Conservation (phyloP, 345 rosid species). For the Sisymbrium altissimum region DNA sequence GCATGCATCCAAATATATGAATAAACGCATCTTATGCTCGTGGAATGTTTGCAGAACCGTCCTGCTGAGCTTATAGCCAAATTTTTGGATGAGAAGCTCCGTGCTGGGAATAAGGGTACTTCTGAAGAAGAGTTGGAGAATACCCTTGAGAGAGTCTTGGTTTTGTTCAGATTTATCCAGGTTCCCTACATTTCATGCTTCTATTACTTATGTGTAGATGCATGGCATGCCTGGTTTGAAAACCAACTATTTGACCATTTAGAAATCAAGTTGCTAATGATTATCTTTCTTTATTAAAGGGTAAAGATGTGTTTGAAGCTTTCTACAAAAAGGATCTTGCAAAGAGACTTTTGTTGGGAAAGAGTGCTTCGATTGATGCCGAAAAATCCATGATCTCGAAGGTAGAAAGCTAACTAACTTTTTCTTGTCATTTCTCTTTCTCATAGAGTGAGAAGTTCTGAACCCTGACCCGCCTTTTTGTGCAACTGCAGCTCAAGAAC, state of each 20-base stretch:
- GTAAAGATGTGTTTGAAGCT: slow-evolving; percentile 93
- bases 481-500: slow-evolving; percentile 68
- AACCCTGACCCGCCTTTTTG: slow-evolving; percentile 26
- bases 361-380: slow-evolving; percentile 93
- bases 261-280: background rate
- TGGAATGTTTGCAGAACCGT: slow-evolving; percentile 59
- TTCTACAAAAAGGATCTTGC: slow-evolving; percentile 97
- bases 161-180: slow-evolving; percentile 91
- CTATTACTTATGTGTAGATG: background rate
- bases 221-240: background rate
- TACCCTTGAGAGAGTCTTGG: slow-evolving; percentile 82
- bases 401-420: slow-evolving; percentile 34
- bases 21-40: background rate
- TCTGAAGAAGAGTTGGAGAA: slow-evolving; percentile 97
- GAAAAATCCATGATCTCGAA: slow-evolving; percentile 97
- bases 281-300: slow-evolving; percentile 40
- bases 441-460: background rate
- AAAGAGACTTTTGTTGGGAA: slow-evolving; percentile 76
- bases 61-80: slow-evolving; percentile 94
- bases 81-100: slow-evolving; percentile 93
- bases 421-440: background rate
- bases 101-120: slow-evolving; percentile 94
- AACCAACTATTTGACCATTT: background rate
- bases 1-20: background rate
- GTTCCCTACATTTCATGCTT: slow-evolving; percentile 31